Conservation (phyloP, 2,329 filamentous ascomycete genomes). For the Orbilia quercus region DNA sequence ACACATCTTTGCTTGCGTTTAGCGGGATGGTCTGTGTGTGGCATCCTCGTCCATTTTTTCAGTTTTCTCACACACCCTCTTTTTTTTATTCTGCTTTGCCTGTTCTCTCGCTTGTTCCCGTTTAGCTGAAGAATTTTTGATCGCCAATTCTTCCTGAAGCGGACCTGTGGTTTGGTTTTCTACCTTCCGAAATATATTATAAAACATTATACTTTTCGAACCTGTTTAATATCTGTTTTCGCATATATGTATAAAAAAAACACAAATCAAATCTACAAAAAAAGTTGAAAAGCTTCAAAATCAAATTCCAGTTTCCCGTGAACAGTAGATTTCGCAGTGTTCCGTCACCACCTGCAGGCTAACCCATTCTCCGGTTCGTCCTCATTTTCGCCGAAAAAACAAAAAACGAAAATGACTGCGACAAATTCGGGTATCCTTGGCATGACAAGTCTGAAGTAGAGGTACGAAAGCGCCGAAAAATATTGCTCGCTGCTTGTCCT, state of each 20-base stretch:
- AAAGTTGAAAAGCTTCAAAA: slow-evolving; percentile 1
- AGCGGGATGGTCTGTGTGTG: slow-evolving; percentile 48
- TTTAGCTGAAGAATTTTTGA: slow-evolving; percentile 54
- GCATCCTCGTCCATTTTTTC: slow-evolving; percentile 15
- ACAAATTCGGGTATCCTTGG: slow-evolving; percentile 10
- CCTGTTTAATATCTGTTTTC: neutral
- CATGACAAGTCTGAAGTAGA: slow-evolving; percentile 8
- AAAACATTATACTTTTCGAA: slow-evolving; percentile 6
- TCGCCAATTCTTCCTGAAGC: slow-evolving; percentile 40
- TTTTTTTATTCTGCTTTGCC: slow-evolving; percentile 24
- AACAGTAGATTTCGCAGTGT: too few relatives aligned
- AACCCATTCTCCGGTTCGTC: neutral
- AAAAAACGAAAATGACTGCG: slow-evolving; percentile 3
- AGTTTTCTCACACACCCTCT: slow-evolving; percentile 36
- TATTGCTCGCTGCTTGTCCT: too few relatives aligned
- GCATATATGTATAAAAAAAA: neutral
- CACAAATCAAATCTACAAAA: slow-evolving; percentile 1
- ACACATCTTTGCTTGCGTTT: slow-evolving; percentile 35
- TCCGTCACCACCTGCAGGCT: too few relatives aligned
- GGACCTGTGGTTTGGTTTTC: slow-evolving; percentile 10
- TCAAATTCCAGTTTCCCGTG: neutral
- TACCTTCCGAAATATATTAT: slow-evolving; percentile 18
- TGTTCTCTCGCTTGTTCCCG: slow-evolving; percentile 53
- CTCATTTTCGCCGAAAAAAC: slow-evolving; percentile 1
- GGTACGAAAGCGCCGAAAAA: slow-evolving; percentile 26